A percentile compares a stretch with the other conserved stretches of the same genome.
Conservation (phyloP, 768 basidiomycete species). For the Cystofilobasidium bisporidii region DNA sequence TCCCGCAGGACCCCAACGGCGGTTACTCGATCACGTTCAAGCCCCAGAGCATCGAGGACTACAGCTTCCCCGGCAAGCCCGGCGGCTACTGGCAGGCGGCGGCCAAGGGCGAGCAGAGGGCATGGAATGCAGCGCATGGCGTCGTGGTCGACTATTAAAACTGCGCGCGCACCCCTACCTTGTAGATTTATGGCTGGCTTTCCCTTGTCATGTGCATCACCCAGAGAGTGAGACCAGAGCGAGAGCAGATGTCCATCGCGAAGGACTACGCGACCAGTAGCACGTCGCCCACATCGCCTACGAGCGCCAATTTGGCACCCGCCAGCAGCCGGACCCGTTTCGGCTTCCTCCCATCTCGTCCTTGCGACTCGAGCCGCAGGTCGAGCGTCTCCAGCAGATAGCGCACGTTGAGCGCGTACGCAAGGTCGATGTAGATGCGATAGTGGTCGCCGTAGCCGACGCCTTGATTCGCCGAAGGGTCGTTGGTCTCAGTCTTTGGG, state of each 20-base stretch:
- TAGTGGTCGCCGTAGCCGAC: constrained; percentile 7
- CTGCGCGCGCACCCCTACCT: no score
- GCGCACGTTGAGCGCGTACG: constrained; percentile 13
- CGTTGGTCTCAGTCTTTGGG: background rate
- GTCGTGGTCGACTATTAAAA: no score
- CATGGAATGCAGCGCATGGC: constrained; percentile 23
- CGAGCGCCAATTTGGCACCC: background rate
- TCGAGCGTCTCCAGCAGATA: constrained; percentile 8
- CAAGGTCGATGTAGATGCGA: constrained; percentile 20
- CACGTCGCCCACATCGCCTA: background rate
- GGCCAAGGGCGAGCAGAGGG: constrained; percentile 32
- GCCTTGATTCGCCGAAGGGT: background rate
- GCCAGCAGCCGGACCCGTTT: background rate
- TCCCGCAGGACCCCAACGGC: constrained; percentile 62
- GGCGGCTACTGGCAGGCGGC: constrained; percentile 63
- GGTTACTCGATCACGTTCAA: constrained; percentile 92
- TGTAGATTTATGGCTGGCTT: no score
- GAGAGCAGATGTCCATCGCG: no score
- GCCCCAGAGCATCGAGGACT: constrained; percentile 67
- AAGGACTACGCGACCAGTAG: no score
- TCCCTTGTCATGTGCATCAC: no score
- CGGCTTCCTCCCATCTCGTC: background rate
- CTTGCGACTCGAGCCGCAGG: background rate
- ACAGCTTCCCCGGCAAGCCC: constrained; percentile 53
- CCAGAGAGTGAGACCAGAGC: no score